These are phyloP conservation scores for Stachybotrys chlorohalonatus DNA, from an alignment of 2,329 filamentous ascomycete genomes.

Conservation along the genomic window DNA sequence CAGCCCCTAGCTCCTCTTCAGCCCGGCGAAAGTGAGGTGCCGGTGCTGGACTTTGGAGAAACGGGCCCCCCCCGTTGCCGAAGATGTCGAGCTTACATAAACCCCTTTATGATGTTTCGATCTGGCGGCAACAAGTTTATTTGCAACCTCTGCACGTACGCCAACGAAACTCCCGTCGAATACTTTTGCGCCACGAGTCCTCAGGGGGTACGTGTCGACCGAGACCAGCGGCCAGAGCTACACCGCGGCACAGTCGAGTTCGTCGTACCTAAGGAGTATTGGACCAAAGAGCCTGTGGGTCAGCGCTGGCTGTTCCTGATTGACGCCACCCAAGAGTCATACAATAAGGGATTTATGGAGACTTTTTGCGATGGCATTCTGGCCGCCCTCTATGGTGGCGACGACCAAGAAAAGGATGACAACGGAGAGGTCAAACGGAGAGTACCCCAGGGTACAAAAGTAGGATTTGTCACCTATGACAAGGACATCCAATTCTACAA, in stretches of 20 bases:
- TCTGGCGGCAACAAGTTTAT: slow-evolving; percentile 93
- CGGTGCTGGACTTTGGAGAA: slow-evolving; percentile 92
- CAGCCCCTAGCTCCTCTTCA: slow-evolving; percentile 81
- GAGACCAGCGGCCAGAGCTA: slow-evolving; percentile 81
- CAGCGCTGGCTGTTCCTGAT: slow-evolving; percentile 85
- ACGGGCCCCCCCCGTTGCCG: slow-evolving; percentile 82
- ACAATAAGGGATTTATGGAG: slow-evolving; percentile 83
- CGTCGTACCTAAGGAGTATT: slow-evolving; percentile 96
- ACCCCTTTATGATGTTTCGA: slow-evolving; percentile 97
- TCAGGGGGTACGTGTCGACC: slow-evolving; percentile 77
- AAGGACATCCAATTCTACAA: slow-evolving; percentile 98
- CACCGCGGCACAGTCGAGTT: slow-evolving; percentile 92
- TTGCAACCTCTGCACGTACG: slow-evolving; percentile 96
- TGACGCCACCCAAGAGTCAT: slow-evolving; percentile 85
- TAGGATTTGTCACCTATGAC: slow-evolving; percentile 94
- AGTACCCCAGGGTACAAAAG: slow-evolving; percentile 71
- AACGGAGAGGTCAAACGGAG: slow-evolving; percentile 43
- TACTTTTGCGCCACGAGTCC: slow-evolving; percentile 91
- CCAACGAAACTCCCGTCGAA: slow-evolving; percentile 84
- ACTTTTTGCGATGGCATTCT: slow-evolving; percentile 86
- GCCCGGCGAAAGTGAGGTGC: slow-evolving; percentile 76
- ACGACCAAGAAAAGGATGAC: slow-evolving; percentile 38
- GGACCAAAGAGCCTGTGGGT: slow-evolving; percentile 87
- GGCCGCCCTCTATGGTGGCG: slow-evolving; percentile 70
- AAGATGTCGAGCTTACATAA: slow-evolving; percentile 92